Percentiles rank a stretch among this genome's conserved stretches.
Conservation (phyloP, 495 filamentous ascomycete genomes). For the Haplographium delicatum region DNA sequence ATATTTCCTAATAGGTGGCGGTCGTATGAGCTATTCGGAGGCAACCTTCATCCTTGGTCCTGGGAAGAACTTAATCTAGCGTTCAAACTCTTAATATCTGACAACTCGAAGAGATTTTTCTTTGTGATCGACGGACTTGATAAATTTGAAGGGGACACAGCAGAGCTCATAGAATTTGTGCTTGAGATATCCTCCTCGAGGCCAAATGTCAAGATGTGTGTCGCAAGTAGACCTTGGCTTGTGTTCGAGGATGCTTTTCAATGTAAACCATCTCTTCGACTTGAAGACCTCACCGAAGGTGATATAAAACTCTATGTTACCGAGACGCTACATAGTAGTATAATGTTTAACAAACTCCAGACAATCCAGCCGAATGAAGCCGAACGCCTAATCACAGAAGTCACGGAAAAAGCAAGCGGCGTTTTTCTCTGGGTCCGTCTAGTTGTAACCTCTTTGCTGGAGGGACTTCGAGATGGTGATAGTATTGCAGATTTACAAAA, state of each 20-base stretch:
- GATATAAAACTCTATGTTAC: neutral
- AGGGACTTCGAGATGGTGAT: neutral
- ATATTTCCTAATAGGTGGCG: neutral
- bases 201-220: neutral
- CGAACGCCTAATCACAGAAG: neutral
- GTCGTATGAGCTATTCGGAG: neutral
- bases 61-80: neutral
- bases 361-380: neutral
- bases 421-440: neutral
- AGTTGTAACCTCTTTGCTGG: neutral
- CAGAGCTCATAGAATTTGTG: neutral
- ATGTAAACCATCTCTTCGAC: neutral
- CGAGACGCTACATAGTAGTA: neutral
- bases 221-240: neutral
- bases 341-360: neutral
- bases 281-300: neutral
- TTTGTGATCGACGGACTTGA: neutral
- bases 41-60: neutral
- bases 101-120: neutral
- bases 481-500: neutral
- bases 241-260: neutral
- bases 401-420: neutral
- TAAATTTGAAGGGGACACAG: neutral
- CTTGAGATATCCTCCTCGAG: neutral
- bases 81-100: neutral